phyloP scores from a whole-genome alignment of 257 asterid species.

The Lycium ferocissimum region DNA sequence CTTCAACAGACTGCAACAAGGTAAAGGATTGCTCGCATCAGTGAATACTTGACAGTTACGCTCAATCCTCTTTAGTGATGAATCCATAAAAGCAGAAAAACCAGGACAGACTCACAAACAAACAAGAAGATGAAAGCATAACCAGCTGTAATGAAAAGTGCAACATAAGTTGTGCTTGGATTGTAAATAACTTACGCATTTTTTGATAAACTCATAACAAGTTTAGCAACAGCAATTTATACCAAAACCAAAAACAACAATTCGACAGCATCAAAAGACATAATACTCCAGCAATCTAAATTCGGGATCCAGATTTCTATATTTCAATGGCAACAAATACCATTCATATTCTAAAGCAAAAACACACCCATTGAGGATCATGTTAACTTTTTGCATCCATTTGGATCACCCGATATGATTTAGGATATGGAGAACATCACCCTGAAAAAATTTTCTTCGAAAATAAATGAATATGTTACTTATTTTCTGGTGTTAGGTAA shows the following conservation, averaged over 20 bases:
- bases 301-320: constrained; percentile 4
- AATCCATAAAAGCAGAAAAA: background rate
- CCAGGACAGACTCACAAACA: constrained; percentile 11
- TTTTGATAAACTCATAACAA: background rate
- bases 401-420: background rate
- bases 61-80: background rate
- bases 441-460: background rate
- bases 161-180: background rate
- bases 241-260: background rate
- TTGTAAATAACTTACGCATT: background rate
- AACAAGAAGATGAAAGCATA: background rate
- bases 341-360: background rate
- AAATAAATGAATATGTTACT: background rate
- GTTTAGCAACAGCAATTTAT: background rate
- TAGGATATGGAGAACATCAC: background rate
- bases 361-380: background rate
- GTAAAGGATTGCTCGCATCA: constrained; percentile 17
- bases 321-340: background rate
- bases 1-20: constrained; percentile 91
- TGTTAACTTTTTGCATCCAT: background rate
- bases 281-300: background rate
- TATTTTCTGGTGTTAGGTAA: background rate
- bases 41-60: background rate
- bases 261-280: background rate
- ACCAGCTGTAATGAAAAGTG: background rate